Conservation (phyloP, 1,284 basidiomycete species). For the Pholiota adiposa region DNA sequence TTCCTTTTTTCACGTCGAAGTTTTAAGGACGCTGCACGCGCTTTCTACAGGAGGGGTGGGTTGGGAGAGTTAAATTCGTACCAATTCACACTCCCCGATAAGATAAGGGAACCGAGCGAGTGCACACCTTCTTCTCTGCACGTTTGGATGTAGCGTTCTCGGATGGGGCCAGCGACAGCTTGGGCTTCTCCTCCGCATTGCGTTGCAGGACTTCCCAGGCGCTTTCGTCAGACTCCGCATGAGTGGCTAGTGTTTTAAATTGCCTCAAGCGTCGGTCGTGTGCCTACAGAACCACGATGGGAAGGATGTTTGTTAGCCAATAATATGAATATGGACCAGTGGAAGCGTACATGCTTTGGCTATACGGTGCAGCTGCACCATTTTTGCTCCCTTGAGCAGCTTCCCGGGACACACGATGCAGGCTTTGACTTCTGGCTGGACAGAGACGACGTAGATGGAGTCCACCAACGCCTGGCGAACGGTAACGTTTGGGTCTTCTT, state of each 20-base stretch:
- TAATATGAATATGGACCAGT: conserved; percentile 12
- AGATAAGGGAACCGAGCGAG: neutral
- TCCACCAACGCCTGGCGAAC: conserved; percentile 63
- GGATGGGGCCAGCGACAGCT: conserved; percentile 18
- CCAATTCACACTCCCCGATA: neutral
- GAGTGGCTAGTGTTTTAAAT: conserved; percentile 46
- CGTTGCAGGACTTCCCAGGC: conserved; percentile 51
- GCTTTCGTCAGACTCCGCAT: conserved; percentile 44
- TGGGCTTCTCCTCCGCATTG: conserved; percentile 30
- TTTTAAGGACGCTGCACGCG: conserved; percentile 31
- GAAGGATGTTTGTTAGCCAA: conserved; percentile 21
- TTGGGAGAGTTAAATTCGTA: neutral
- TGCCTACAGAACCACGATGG: conserved; percentile 41
- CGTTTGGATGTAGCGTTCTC: conserved; percentile 50
- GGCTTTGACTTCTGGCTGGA: conserved; percentile 54
- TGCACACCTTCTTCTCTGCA: conserved; percentile 56
- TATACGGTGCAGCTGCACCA: conserved; percentile 64
- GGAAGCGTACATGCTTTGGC: conserved; percentile 65
- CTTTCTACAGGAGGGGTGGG: conserved; percentile 44
- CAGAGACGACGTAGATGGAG: conserved; percentile 65
- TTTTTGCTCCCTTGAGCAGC: conserved; percentile 64
- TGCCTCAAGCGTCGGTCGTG: conserved; percentile 63
- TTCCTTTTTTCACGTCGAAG: conserved; percentile 38
- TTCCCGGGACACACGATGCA: conserved; percentile 82
- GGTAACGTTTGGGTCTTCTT: conserved; percentile 50